Evolutionary conservation across 805 yeast genomes (phyloP).

Genomic region (Saccharomycopsis selenospora): DNA sequence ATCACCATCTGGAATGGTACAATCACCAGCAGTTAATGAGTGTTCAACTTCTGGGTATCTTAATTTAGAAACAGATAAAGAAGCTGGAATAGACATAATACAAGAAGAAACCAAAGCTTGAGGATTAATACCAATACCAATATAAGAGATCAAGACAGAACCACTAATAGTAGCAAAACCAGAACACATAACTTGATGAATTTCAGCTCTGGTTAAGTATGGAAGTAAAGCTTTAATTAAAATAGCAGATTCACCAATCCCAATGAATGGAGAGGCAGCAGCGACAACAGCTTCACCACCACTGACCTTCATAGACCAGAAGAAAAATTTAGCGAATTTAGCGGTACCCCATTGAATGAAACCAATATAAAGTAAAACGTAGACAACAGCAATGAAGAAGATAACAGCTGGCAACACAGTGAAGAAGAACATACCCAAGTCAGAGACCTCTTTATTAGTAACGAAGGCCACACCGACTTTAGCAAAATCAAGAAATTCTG

Average conservation of each 20-base stretch:
- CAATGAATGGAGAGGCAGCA: slow-evolving; percentile 60
- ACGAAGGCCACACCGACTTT: slow-evolving; percentile 56
- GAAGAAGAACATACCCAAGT: slow-evolving; percentile 43
- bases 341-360: slow-evolving; percentile 52
- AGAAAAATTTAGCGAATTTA: slow-evolving; percentile 51
- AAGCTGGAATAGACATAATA: slow-evolving; percentile 63
- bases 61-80: slow-evolving; percentile 52
- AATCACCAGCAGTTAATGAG: slow-evolving; percentile 42
- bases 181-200: slow-evolving; percentile 55
- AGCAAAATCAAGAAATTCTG: slow-evolving; percentile 50
- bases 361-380: slow-evolving; percentile 53
- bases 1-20: slow-evolving; percentile 40
- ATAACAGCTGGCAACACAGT: slow-evolving; percentile 55
- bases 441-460: slow-evolving; percentile 35
- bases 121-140: slow-evolving; percentile 54
- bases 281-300: slow-evolving; percentile 64
- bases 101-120: slow-evolving; percentile 60
- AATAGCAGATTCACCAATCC: slow-evolving; percentile 59
- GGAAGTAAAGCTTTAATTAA: slow-evolving; percentile 54
- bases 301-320: slow-evolving; percentile 50
- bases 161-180: slow-evolving; percentile 63
- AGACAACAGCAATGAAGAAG: slow-evolving; percentile 57
- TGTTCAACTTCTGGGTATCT: slow-evolving; percentile 54
- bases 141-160: slow-evolving; percentile 54
- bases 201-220: slow-evolving; percentile 50